These are phyloP conservation scores for Phytophthora pisi DNA, from an alignment of 352 stramenopile species.

Conservation along the genomic window DNA sequence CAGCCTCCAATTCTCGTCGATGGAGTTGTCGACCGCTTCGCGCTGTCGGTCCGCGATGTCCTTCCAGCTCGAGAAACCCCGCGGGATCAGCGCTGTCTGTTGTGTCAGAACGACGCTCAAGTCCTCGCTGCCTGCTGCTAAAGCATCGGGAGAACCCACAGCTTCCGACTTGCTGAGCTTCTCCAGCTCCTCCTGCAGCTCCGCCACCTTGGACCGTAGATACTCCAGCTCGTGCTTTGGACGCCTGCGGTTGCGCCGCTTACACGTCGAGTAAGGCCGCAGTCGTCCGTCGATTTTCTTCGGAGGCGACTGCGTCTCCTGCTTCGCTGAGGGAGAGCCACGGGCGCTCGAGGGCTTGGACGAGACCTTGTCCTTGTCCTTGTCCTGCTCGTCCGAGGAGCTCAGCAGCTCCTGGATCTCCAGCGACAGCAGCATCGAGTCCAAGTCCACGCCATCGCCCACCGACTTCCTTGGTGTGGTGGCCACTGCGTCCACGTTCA, in stretches of 20 bases:
- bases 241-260: constrained; percentile 32
- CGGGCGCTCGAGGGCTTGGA: neutral
- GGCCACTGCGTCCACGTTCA: neutral
- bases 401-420: constrained; percentile 24
- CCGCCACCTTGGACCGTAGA: constrained; percentile 29
- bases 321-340: neutral
- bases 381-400: neutral
- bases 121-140: neutral
- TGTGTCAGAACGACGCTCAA: neutral
- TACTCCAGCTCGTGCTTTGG: constrained; percentile 45
- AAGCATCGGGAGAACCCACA: neutral
- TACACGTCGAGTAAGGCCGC: constrained; percentile 24
- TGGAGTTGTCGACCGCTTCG: constrained; percentile 11
- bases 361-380: neutral
- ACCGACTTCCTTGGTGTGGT: neutral
- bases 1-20: constrained; percentile 30
- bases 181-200: constrained; percentile 32
- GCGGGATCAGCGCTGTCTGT: constrained; percentile 4
- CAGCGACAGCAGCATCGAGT: constrained; percentile 30
- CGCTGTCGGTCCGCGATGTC: constrained; percentile 27
- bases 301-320: constrained; percentile 1
- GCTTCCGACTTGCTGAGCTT: constrained; percentile 2
- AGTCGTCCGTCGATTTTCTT: constrained; percentile 32
- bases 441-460: constrained; percentile 6
- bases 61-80: constrained; percentile 26